Percentiles rank a stretch among this genome's conserved stretches.
phyloP scores from a whole-genome alignment of 2,329 filamentous ascomycete genomes.

The Fusarium begoniae region DNA sequence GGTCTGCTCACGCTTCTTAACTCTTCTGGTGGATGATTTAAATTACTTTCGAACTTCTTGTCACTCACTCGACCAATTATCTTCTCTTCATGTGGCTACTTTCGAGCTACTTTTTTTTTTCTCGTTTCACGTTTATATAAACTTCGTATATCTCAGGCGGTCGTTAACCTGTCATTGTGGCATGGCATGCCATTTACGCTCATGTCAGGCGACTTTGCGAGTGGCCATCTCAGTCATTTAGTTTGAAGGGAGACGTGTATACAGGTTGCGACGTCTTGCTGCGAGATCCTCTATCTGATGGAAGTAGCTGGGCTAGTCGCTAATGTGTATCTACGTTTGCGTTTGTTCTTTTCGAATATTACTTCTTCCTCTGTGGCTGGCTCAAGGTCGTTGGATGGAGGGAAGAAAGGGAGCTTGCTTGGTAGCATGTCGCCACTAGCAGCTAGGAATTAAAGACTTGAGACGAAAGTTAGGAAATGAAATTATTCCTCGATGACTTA shows the following conservation, averaged over 20 bases:
- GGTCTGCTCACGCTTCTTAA: slow-evolving; percentile 37
- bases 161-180: slow-evolving; percentile 17
- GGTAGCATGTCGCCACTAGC: slow-evolving; percentile 6
- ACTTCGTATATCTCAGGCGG: slow-evolving; percentile 36
- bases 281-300: slow-evolving; percentile 6
- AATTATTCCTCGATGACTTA: slow-evolving; percentile 30
- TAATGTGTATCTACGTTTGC: slow-evolving; percentile 43
- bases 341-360: slow-evolving; percentile 38
- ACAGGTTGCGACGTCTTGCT: slow-evolving; percentile 27
- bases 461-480: slow-evolving; percentile 42
- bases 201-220: slow-evolving; percentile 21
- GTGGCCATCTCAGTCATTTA: slow-evolving; percentile 6
- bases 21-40: slow-evolving; percentile 39
- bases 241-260: slow-evolving; percentile 13
- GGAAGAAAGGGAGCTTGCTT: slow-evolving; percentile 22
- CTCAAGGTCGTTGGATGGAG: slow-evolving; percentile 37
- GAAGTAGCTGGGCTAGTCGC: slow-evolving; percentile 39
- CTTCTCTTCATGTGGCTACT: slow-evolving; percentile 24
- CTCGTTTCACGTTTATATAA: slow-evolving; percentile 39
- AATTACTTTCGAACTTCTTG: slow-evolving; percentile 35
- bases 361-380: slow-evolving; percentile 33
- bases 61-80: slow-evolving; percentile 37
- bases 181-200: slow-evolving; percentile 27
- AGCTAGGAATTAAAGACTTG: slow-evolving; percentile 36
- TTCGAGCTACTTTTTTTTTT: slow-evolving; percentile 26